Percentiles rank a stretch among this genome's conserved stretches.
These are phyloP conservation scores for Marasmius oreades DNA, from an alignment of 1,284 basidiomycete species.

Conservation along the genomic window DNA sequence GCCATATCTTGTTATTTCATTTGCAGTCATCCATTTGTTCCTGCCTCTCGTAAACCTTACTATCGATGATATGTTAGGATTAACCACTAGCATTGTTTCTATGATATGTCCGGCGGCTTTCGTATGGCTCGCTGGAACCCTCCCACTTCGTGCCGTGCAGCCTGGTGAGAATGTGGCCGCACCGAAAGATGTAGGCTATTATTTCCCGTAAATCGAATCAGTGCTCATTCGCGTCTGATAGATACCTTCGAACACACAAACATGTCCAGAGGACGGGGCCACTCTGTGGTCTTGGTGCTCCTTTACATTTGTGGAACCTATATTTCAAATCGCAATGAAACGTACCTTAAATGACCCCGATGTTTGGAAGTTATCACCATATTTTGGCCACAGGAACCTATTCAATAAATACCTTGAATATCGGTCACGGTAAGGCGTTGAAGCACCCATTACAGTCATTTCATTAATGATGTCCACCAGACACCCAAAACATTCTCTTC, in stretches of 20 bases:
- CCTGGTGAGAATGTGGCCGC: conserved; percentile 47
- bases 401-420: conserved; percentile 63
- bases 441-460: background rate
- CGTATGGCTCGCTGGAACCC: conserved; percentile 48
- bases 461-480: conserved; percentile 24
- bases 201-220: background rate
- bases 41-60: conserved; percentile 33
- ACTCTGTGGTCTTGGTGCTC: conserved; percentile 77
- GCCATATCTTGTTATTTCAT: conserved; percentile 48
- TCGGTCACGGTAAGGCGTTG: conserved; percentile 32
- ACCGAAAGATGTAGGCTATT: conserved; percentile 37
- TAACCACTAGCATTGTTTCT: conserved; percentile 28
- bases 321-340: conserved; percentile 54
- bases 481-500: conserved; percentile 49
- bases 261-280: conserved; percentile 70
- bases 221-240: conserved; percentile 20
- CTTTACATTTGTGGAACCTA: conserved; percentile 72
- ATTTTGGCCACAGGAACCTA: conserved; percentile 66
- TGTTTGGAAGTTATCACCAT: conserved; percentile 70
- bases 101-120: conserved; percentile 35
- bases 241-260: conserved; percentile 46
- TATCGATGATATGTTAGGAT: background rate
- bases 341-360: conserved; percentile 66
- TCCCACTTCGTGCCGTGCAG: conserved; percentile 42
- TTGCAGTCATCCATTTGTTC: conserved; percentile 35